Conservation (phyloP, 2,329 filamentous ascomycete genomes). For the Xylariomycetidae sp. region DNA sequence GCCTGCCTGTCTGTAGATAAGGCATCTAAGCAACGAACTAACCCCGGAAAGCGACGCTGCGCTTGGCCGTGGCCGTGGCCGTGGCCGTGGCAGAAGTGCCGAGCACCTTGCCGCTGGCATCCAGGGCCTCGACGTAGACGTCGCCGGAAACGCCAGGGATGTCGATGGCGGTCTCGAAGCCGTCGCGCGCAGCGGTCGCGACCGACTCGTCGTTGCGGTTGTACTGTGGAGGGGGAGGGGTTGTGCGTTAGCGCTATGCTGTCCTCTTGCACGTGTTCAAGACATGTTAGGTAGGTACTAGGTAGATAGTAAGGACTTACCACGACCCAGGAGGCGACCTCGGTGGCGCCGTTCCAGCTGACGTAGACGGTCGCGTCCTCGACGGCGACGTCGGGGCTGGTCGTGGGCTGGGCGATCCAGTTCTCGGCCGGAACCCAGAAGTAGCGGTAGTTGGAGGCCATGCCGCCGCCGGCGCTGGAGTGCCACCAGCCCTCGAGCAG, state of each 20-base stretch:
- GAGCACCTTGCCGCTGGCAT: neutral
- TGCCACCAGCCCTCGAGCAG: constrained; percentile 35
- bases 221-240: neutral
- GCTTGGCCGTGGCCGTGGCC: neutral
- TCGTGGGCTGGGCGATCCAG: constrained; percentile 36
- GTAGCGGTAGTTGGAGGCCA: neutral
- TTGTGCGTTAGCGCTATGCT: no score
- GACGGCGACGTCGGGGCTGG: constrained; percentile 15
- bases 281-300: no score
- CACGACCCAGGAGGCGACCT: constrained; percentile 24
- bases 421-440: constrained; percentile 11
- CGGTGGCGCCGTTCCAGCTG: constrained; percentile 38
- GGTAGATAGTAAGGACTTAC: no score
- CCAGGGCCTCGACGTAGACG: neutral
- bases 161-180: neutral
- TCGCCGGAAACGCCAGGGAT: neutral
- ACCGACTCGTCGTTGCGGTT: neutral
- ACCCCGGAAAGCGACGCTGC: neutral
- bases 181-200: neutral
- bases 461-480: no score
- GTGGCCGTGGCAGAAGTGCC: neutral
- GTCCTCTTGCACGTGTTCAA: no score
- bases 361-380: constrained; percentile 24
- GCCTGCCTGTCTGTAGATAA: no score
- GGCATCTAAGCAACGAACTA: no score